Percentiles rank a stretch among this genome's conserved stretches.
phyloP scores from a whole-genome alignment of 345 rosid genomes.

The Anacardium occidentale region DNA sequence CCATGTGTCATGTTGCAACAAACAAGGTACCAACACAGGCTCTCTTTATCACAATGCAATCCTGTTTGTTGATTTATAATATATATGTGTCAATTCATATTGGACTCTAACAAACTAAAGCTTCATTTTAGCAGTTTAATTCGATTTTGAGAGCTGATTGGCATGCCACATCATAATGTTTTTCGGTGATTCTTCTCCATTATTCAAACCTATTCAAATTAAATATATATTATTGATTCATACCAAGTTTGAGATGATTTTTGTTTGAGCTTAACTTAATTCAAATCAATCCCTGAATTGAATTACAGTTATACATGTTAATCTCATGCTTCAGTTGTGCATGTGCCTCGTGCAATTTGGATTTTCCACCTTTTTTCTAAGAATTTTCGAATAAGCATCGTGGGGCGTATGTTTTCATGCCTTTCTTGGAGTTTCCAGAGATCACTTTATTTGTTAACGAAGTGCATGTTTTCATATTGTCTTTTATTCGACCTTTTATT shows the following conservation, averaged over 20 bases:
- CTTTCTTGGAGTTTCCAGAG: not conserved
- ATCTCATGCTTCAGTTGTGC: conserved; percentile 19
- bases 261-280: no score
- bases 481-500: not conserved
- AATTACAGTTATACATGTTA: conserved; percentile 18
- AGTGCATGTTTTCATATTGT: no score
- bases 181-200: no score
- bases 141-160: no score
- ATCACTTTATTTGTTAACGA: not conserved
- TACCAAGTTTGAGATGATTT: no score
- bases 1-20: conserved; percentile 9
- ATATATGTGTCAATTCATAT: no score
- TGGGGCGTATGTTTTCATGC: conserved; percentile 9
- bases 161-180: no score
- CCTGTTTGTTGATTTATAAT: conserved; percentile 18
- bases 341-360: conserved; percentile 15
- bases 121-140: no score
- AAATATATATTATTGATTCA: no score
- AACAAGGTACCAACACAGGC: conserved; percentile 23
- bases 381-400: conserved; percentile 2
- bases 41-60: conserved; percentile 5
- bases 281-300: no score
- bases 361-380: not conserved
- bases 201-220: no score
- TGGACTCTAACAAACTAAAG: no score